Evolutionary conservation across 139 green algal genomes (phyloP).

Genomic region (Micractinium sp.): DNA sequence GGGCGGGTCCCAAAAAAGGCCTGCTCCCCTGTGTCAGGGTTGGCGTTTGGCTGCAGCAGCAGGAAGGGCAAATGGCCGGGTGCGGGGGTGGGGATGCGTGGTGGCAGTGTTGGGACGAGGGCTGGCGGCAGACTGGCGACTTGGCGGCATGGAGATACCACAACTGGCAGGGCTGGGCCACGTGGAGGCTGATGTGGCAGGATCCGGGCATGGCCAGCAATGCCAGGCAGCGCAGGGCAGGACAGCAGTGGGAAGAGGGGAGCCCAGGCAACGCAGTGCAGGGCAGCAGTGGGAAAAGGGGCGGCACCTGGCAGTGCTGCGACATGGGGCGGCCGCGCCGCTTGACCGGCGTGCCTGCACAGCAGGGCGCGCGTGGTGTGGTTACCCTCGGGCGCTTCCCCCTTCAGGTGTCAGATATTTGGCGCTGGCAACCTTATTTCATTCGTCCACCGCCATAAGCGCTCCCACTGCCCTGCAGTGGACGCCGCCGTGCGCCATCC

Average conservation of each 20-base stretch:
- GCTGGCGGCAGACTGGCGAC: too few relatives aligned
- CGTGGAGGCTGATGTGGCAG: too few relatives aligned
- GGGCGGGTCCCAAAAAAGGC: neutral
- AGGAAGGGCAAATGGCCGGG: neutral
- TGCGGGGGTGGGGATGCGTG: neutral
- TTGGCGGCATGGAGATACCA: too few relatives aligned
- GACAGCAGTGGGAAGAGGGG: too few relatives aligned
- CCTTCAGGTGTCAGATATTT: neutral
- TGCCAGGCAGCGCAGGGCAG: neutral
- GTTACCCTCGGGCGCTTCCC: neutral
- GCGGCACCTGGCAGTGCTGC: constrained; percentile 6
- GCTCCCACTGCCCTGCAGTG: too few relatives aligned
- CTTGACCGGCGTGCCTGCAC: neutral
- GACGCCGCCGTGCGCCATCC: too few relatives aligned
- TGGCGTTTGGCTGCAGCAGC: neutral
- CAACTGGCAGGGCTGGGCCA: too few relatives aligned
- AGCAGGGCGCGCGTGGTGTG: neutral
- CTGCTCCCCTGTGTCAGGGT: neutral
- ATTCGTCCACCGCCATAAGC: too few relatives aligned
- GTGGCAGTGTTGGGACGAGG: too few relatives aligned
- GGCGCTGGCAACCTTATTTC: too few relatives aligned
- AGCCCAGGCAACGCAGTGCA: too few relatives aligned
- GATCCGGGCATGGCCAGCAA: neutral
- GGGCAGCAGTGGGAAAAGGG: neutral
- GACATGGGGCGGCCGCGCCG: neutral